Evolutionary conservation across 345 rosid species (phyloP), one percentile per base, ranked within the genome.

Genomic region (Rubroshorea leprosula): DNA sequence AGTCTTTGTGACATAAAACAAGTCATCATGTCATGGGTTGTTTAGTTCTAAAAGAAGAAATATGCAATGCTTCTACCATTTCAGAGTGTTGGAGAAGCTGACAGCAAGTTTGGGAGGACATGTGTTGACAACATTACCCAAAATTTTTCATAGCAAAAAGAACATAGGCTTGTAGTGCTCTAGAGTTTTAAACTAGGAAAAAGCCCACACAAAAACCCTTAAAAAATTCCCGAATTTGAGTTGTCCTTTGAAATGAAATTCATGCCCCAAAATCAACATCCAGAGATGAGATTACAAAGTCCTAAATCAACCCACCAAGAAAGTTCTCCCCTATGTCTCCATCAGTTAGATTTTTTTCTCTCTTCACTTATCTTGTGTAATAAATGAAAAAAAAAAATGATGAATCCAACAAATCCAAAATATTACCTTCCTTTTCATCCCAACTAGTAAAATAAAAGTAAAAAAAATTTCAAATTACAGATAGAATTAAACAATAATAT

Each of bases 261-360:
- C 54, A 49, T 31, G 29, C 16, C 29, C 49, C 64, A 18, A 49
- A 47, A 26, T 24, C 17, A 26, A 17, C 19, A 58, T 17, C 39
- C 45, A 59, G 49, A 27, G 19, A 47, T 25, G 26, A 8, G 45
- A 19, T 46, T 59, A 27, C n/a, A n/a, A 25, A 47, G 9, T 27
- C 20, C 54, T 19, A 6, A 58, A 46, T 60, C 54, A 60, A 49
- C 21, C 52, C 52, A 29, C 53, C 54, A 59, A 27, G 18, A 23
- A 59, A 35, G 12, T 8, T 35, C n/a, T n/a, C n/a, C n/a, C n/a
- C n/a, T n/a, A n/a, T n/a, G n/a, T 35, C 41, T 13, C 41, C 11
- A 35, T 35, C 41, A 35, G 9, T 35, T 13, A 6, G 41, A 35
- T 2, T 29, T 9, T 29, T 29, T 9, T 9, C 35, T 3, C 1